Evolutionary conservation across 805 yeast genomes (phyloP), one percentile per base, ranked within the genome.

Genomic region (Yarrowia hollandica): DNA sequence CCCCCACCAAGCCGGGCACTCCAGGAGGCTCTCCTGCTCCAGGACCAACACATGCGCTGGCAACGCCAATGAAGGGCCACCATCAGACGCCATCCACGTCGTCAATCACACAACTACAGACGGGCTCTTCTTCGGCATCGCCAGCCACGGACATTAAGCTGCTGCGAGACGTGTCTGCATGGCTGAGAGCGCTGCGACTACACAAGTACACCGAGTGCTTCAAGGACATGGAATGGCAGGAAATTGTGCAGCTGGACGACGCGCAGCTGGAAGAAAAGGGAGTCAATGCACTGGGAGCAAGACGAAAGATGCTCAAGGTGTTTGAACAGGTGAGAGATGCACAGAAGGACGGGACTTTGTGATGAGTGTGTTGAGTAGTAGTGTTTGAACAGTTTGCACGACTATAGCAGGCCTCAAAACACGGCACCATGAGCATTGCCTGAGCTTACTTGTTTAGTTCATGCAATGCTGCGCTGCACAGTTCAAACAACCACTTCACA

Each of bases 161-260:
- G 62, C 76, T 94, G 66, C 74, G 76, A 61, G 92, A 94, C 69
- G 83, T 94, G 50, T 96, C 97, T 2, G 85, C 86, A 9, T 94
- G 99, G 99, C 78, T 94, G 71, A 86, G 95, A 71, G 79, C 90
- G 11, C 76, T 92, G 62, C 77, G 99, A 64, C 78, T 94, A 67
- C 99, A 94, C 77, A 94, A 94, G 73, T 94, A 94, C 74, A 91
- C 98, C 1, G 90, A 84, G 31, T 86, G 87, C 61, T 77, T 94
- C 63, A 82, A 85, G 66, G 84, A 82, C 62, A 77, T 85, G 63
- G 77, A 80, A 22, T 94, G 99, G 98, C 76, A 79, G 63, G 88
- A 86, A 42, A 78, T 94, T 75, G 80, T 94, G 61, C 81, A 82
- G 64, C 75, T 88, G 64, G 77, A 77, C 61, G 96, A 92, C 69